Base-by-base conservation (phyloP, 2,329 filamentous ascomycete species). In the Biscogniauxia marginata region DNA sequence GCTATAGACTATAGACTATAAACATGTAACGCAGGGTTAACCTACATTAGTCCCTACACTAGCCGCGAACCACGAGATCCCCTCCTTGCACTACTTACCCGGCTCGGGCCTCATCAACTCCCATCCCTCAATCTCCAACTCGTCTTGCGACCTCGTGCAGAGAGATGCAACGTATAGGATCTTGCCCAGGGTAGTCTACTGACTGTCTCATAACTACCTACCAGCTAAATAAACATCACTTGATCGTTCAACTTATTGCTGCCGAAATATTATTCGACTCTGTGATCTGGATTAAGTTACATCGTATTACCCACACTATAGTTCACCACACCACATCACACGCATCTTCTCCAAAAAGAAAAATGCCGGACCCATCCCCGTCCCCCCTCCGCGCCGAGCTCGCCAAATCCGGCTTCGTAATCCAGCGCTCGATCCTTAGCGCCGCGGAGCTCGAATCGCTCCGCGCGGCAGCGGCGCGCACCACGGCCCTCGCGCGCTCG, bases 361-460 rank as follows among this genome's bases (percentile, higher is more conserved):
- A 16, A 11, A 47, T 39, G 30, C 4, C 30, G 3, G 13, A 39
- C 21, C 9, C 18, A 20, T 51, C 30, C 6, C 52, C 54, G 55
- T 52, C 52, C 20, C 50, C 52, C 24, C 53, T 58, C 50, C 62
- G 60, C 18, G 55, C 53, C 24, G 53, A 47, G 18, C 58, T 64
- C 39, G 59, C 60, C 45, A 76, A 77, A 52, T 83, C 95, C 72
- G 91, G 91, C 72, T 96, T 88, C 78, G 87, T 93, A 49, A 75
- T 89, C 54, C 80, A 95, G 67, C 86, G 84, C 44, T 81, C 81
- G 34, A 77, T 90, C 60, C 78, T 96, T 65, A 74, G 78, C 55
- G 72, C 79, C 2, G 55, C 74, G 18, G 78, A 85, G 58, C 77
- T 95, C 46, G 59, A 76, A 21, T 66, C 74, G 19, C 84, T 93